Base-by-base conservation (phyloP, 352 stramenopile species). In the Phytophthora cactorum region DNA sequence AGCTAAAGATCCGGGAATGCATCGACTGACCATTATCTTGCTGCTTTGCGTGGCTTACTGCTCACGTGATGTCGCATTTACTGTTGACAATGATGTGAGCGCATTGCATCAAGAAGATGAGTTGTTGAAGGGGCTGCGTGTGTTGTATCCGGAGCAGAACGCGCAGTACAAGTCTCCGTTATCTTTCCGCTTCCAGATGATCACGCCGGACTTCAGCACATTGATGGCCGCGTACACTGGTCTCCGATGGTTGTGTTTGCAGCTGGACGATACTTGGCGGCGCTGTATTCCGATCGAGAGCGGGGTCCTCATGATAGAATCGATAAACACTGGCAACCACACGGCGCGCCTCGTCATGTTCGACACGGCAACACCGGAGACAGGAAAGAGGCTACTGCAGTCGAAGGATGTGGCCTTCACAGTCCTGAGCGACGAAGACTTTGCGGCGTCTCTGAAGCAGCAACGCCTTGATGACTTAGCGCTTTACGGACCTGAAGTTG, bases 91-190 rank as follows among this genome's bases (percentile, higher is more conserved):
- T 52, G 44, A 58, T 8, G 27, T 49, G 8, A 43, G 25, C 31
- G 3, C 59, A n/a, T 22, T 53, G 3, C 36, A 41, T 9, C 66
- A 39, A n/a, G 34, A 44, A 25, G 31, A 66, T 1, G 60, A 69
- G 15, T 12, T 66, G 22, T 38, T 78, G 17, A 22, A 64, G 41
- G 56, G 27, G 5, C 15, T 77, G 9, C 45, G 27, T 3, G 7
- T 77, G 44, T 29, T 62, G n/a, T 70, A 70, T 25, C 66, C 66
- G 6, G 27, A 64, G 17, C 47, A 47, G 5, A 60, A 61, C 5
- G 52, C 39, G 38, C 55, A 52, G 51, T 65, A 75, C 60, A 75
- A 64, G 52, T 78, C 70, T 25, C 70, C 70, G 6, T 12, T 72
- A 22, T 28, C 15, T 28, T 78, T 78, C 45, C 70, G 63, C 15